Percentiles rank a stretch among this genome's conserved stretches.
Evolutionary conservation across 164 flowering plant genomes (phyloP).

Genomic region (Euptelea pleiosperma): DNA sequence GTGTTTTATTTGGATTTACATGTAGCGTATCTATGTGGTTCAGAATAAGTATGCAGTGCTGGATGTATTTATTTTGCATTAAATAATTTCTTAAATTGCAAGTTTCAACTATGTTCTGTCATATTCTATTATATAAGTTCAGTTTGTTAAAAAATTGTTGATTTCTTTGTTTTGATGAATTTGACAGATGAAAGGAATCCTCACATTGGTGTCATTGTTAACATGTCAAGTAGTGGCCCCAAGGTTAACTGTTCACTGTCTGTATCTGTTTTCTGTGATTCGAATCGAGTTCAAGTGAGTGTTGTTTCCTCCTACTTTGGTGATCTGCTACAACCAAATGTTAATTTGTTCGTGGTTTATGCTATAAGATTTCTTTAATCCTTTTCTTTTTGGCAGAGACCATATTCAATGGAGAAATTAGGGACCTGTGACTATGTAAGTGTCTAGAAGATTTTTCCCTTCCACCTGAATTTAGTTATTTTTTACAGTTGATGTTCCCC

Average conservation of each 20-base stretch:
- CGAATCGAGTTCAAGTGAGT: conserved; percentile 50
- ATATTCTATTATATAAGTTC: too few relatives aligned
- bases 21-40: too few relatives aligned
- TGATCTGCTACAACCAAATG: not conserved
- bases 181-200: conserved; percentile 62
- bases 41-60: too few relatives aligned
- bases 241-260: conserved; percentile 66
- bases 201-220: conserved; percentile 57
- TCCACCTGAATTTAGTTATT: not conserved
- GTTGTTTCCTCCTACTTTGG: not conserved
- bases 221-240: conserved; percentile 40
- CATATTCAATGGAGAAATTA: conserved; percentile 42
- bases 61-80: too few relatives aligned
- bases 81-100: not conserved
- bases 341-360: not conserved
- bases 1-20: too few relatives aligned
- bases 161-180: not conserved
- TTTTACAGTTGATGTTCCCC: not conserved
- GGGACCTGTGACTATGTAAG: conserved; percentile 81
- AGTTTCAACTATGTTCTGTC: not conserved
- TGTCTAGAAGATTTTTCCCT: conserved; percentile 10
- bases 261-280: conserved; percentile 68
- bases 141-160: too few relatives aligned
- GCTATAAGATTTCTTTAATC: not conserved
- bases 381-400: conserved; percentile 49